Percentiles rank a stretch among this genome's conserved stretches.
These are phyloP conservation scores for Rhodotorula sp. DNA, from an alignment of 1,284 basidiomycete species.

Conservation along the genomic window DNA sequence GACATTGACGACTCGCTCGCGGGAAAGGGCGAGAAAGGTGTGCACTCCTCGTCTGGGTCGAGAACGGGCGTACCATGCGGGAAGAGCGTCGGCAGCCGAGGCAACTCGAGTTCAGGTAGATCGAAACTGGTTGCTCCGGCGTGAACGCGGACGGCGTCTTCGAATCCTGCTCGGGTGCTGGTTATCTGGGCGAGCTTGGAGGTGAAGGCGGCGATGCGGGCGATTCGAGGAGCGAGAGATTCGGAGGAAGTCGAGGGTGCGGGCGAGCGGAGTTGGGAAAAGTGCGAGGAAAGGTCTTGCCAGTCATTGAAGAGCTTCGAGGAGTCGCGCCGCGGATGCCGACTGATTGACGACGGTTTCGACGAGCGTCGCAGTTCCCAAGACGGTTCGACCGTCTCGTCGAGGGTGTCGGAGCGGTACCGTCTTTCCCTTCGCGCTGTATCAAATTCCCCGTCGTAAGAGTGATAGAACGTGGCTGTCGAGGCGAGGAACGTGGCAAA, in stretches of 20 bases:
- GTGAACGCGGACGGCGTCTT: neutral
- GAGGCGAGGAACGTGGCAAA: too few relatives aligned
- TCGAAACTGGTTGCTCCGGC: neutral
- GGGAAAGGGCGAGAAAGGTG: neutral
- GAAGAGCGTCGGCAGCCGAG: conserved; percentile 12
- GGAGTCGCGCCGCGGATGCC: too few relatives aligned
- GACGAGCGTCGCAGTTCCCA: too few relatives aligned
- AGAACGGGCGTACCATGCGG: neutral
- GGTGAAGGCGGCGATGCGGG: conserved; percentile 11
- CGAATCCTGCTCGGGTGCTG: too few relatives aligned
- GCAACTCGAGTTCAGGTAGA: neutral
- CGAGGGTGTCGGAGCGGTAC: too few relatives aligned
- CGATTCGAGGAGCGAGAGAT: conserved; percentile 4
- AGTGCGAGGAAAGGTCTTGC: neutral
- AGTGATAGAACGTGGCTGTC: too few relatives aligned
- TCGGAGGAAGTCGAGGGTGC: neutral
- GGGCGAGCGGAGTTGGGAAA: neutral
- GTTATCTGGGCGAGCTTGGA: neutral
- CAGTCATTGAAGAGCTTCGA: neutral
- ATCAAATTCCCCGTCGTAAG: too few relatives aligned
- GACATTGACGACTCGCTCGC: neutral
- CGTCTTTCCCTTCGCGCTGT: too few relatives aligned
- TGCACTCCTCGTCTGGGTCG: neutral
- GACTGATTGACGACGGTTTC: too few relatives aligned
- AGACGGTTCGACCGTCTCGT: too few relatives aligned